phyloP scores from a whole-genome alignment of 176 grass and related monocot species.

The Oryza meyeriana region DNA sequence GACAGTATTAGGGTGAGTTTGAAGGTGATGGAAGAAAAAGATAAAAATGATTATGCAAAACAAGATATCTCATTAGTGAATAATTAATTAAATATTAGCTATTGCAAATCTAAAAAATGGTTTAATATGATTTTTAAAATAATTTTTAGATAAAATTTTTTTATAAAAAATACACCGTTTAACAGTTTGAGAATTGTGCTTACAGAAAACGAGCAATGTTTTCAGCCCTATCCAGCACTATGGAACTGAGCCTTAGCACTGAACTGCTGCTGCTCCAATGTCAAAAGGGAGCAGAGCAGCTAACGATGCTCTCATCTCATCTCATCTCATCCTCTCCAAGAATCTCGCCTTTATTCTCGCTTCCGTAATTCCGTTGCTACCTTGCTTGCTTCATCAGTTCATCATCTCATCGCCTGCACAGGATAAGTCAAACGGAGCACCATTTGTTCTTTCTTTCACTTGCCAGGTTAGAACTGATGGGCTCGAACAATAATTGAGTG shows the following conservation, averaged over 20 bases:
- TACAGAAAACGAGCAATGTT: too few species aligned
- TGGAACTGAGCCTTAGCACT: neutral
- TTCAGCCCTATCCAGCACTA: too few species aligned
- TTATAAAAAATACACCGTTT: too few species aligned
- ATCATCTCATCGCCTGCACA: neutral
- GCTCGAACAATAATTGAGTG: neutral
- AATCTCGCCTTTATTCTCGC: neutral
- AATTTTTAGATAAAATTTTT: too few species aligned
- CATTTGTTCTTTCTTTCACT: neutral
- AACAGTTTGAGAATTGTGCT: too few species aligned
- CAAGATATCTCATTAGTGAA: too few species aligned
- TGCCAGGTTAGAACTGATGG: neutral
- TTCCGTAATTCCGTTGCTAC: conserved; percentile 1
- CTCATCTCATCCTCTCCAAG: neutral
- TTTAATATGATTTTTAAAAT: too few species aligned
- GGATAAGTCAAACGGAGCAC: conserved; percentile 12
- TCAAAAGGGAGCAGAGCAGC: neutral
- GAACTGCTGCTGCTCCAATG: neutral
- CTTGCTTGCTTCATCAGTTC: conserved; percentile 3
- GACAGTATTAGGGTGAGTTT: too few species aligned
- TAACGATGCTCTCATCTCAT: neutral
- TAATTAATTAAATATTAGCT: too few species aligned
- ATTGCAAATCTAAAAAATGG: too few species aligned
- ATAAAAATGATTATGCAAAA: too few species aligned
- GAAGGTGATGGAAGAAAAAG: too few species aligned